A percentile compares a stretch with the other conserved stretches of the same genome.
Conservation (phyloP, 805 yeast species). For the Jamesozyma spencerorum region DNA sequence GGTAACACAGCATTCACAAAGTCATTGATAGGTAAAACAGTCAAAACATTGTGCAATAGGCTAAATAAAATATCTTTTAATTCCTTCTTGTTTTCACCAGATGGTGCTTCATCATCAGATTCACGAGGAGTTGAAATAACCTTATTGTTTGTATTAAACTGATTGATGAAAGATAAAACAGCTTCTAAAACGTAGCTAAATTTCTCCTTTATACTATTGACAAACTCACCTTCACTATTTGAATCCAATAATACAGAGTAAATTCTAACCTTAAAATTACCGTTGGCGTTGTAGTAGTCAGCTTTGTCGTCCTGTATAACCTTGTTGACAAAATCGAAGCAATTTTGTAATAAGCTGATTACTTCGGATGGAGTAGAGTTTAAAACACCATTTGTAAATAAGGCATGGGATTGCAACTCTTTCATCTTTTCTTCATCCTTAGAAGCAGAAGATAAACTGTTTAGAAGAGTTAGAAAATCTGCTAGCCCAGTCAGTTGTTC, state of each 20-base stretch:
- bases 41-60: constrained; percentile 53
- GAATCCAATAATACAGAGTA: constrained; percentile 41
- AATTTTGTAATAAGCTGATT: constrained; percentile 37
- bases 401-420: constrained; percentile 41
- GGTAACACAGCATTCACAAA: constrained; percentile 56
- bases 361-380: constrained; percentile 43
- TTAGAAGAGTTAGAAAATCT: constrained; percentile 37
- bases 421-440: constrained; percentile 32
- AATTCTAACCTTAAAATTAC: constrained; percentile 44
- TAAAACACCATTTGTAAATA: constrained; percentile 54
- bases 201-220: constrained; percentile 14
- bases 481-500: constrained; percentile 56
- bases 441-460: constrained; percentile 31
- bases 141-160: constrained; percentile 3
- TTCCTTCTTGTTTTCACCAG: constrained; percentile 18
- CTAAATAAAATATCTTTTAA: constrained; percentile 40
- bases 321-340: constrained; percentile 49
- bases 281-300: constrained; percentile 19
- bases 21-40: constrained; percentile 63
- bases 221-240: constrained; percentile 10
- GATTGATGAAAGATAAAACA: constrained; percentile 18
- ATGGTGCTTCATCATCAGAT: constrained; percentile 14
- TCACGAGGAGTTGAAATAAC: constrained; percentile 1
- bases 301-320: constrained; percentile 34
- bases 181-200: constrained; percentile 22